A percentile compares a stretch with the other conserved stretches of the same genome.
Evolutionary conservation across 257 asterid species (phyloP).

Genomic region (Linderniella brevidens): DNA sequence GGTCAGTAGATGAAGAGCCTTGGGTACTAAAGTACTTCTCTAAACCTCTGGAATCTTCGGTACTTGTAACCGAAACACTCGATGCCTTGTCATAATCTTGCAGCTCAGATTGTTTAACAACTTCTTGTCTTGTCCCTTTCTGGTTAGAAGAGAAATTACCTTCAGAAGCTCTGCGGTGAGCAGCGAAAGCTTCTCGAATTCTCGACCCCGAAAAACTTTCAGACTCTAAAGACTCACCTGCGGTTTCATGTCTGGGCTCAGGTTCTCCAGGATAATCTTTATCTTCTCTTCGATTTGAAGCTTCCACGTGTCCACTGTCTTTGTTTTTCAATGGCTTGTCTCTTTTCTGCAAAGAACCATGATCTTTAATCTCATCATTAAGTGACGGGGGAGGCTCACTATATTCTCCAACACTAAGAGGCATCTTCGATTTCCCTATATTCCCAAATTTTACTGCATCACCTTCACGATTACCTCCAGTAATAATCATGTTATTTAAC

Average conservation of each 20-base stretch:
- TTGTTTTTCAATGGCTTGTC: constrained; percentile 14
- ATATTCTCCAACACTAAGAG: constrained; percentile 22
- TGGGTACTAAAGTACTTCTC: too few relatives aligned
- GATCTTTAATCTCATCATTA: constrained; percentile 17
- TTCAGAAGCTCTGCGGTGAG: constrained; percentile 27
- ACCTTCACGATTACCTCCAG: constrained; percentile 1
- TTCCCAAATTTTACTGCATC: constrained; percentile 8
- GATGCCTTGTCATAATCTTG: too few relatives aligned
- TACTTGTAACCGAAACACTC: too few relatives aligned
- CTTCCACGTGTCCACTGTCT: constrained; percentile 19
- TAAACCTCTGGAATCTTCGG: too few relatives aligned
- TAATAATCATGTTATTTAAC: constrained; percentile 2
- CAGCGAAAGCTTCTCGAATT: constrained; percentile 28
- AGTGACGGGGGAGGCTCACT: constrained; percentile 16
- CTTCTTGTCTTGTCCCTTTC: constrained; percentile 22
- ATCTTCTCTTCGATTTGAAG: constrained; percentile 25
- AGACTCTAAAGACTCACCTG: constrained; percentile 17
- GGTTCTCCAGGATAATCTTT: constrained; percentile 21
- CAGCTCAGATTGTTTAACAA: constrained; percentile 11
- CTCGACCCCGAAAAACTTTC: constrained; percentile 34
- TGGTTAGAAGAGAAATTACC: constrained; percentile 22
- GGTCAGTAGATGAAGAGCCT: too few relatives aligned
- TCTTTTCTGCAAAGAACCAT: constrained; percentile 16
- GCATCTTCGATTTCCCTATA: constrained; percentile 20
- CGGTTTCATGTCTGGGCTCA: constrained; percentile 9